These are phyloP conservation scores for Paraleonurus japonicus DNA, from an alignment of 257 asterid species.

Conservation along the genomic window DNA sequence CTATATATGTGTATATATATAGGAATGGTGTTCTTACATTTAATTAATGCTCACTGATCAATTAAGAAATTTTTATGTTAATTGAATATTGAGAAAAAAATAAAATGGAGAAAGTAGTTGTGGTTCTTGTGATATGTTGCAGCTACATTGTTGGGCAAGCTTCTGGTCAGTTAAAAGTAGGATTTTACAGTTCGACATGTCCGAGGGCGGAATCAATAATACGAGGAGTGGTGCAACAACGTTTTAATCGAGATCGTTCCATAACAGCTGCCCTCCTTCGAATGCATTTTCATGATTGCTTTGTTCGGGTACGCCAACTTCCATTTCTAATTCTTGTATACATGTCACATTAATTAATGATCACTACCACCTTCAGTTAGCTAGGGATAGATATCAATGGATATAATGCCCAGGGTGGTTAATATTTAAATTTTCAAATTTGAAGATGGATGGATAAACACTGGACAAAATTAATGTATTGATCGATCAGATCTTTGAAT, in stretches of 20 bases:
- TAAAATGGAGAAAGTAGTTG: slow-evolving; percentile 32
- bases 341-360: neutral
- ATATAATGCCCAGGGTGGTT: too few species aligned
- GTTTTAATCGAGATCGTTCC: slow-evolving; percentile 51
- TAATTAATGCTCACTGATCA: neutral
- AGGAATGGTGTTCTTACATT: neutral
- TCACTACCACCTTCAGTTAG: too few species aligned
- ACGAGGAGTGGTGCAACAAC: slow-evolving; percentile 42
- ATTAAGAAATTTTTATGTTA: too few species aligned
- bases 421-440: too few species aligned
- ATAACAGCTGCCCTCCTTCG: slow-evolving; percentile 77
- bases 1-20: slow-evolving; percentile 15
- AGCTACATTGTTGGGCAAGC: slow-evolving; percentile 34
- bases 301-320: slow-evolving; percentile 59
- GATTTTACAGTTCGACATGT: slow-evolving; percentile 57
- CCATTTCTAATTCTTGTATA: neutral
- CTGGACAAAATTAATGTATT: too few species aligned
- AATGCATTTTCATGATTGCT: slow-evolving; percentile 86
- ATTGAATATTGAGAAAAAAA: neutral
- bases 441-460: too few species aligned
- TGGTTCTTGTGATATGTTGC: slow-evolving; percentile 23
- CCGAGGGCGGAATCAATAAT: slow-evolving; percentile 54
- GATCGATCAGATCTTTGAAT: too few species aligned
- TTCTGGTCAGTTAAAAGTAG: slow-evolving; percentile 52
- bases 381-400: too few species aligned